phyloP scores from a whole-genome alignment of 305 asterid genomes.

The Fraxinus nigra region DNA sequence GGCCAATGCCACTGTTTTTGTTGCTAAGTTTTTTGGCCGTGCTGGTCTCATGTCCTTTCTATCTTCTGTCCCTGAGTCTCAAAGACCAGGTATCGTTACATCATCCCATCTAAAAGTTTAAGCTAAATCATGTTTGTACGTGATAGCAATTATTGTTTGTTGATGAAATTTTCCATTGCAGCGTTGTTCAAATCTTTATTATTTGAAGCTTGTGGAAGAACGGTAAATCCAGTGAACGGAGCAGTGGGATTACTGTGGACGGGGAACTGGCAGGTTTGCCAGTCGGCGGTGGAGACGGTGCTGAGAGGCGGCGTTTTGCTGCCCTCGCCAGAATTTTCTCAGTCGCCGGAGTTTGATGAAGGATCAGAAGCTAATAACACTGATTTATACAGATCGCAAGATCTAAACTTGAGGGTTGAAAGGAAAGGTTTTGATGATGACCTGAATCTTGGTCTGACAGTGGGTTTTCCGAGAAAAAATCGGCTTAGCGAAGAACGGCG shows the following conservation, averaged over 20 bases:
- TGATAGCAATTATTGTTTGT: not conserved
- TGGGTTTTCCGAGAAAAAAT: conserved; percentile 27
- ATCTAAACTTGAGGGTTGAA: conserved; percentile 23
- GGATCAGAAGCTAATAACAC: conserved; percentile 5
- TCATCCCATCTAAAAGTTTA: not conserved
- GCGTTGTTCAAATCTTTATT: conserved; percentile 46
- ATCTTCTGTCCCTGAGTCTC: conserved; percentile 46
- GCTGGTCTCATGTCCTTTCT: conserved; percentile 66
- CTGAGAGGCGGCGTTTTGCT: conserved; percentile 50
- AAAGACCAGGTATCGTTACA: conserved; percentile 40
- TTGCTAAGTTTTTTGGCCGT: conserved; percentile 60
- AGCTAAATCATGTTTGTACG: not conserved
- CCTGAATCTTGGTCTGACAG: conserved; percentile 32
- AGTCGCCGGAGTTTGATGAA: conserved; percentile 7
- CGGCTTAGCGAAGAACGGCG: conserved; percentile 31
- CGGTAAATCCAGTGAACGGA: conserved; percentile 69
- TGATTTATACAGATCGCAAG: conserved; percentile 21
- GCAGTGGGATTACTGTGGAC: conserved; percentile 61
- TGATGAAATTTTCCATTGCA: not conserved
- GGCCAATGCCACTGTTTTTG: conserved; percentile 57
- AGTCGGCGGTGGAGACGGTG: conserved; percentile 70
- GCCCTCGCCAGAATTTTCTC: conserved; percentile 32
- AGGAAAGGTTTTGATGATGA: conserved; percentile 22
- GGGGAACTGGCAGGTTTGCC: conserved; percentile 71
- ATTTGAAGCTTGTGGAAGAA: conserved; percentile 71